These are phyloP conservation scores for Verticillium longisporum DNA, from an alignment of 2,329 filamentous ascomycete species.

Conservation along the genomic window DNA sequence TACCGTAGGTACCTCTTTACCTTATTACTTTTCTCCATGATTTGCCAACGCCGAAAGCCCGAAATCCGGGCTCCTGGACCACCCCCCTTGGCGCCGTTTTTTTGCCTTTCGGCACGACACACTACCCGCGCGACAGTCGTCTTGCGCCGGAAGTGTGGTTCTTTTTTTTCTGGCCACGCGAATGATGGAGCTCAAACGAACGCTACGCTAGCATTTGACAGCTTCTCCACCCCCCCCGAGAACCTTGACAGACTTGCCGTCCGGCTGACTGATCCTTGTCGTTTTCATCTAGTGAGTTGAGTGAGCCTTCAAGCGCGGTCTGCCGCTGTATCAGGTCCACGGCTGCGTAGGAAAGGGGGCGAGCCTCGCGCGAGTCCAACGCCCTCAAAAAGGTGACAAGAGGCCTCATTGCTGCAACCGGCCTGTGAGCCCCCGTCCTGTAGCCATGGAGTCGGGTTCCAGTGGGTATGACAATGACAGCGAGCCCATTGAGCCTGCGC, in stretches of 20 bases:
- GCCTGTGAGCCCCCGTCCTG: background rate
- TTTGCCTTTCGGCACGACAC: background rate
- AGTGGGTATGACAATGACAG: background rate
- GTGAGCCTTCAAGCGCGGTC: background rate
- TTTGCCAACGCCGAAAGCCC: background rate
- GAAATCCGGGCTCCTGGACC: background rate
- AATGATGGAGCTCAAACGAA: too few relatives aligned
- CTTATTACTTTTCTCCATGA: background rate
- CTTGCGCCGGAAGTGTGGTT: background rate
- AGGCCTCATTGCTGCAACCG: background rate
- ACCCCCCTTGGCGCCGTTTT: background rate
- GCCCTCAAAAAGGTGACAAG: background rate
- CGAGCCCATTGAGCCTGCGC: background rate
- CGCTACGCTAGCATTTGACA: background rate
- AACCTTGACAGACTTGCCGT: background rate
- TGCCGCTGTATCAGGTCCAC: background rate
- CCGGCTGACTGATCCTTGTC: background rate
- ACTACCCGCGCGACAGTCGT: background rate
- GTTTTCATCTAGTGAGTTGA: background rate
- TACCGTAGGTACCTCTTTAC: too few relatives aligned
- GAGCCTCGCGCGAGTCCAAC: background rate
- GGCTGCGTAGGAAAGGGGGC: background rate
- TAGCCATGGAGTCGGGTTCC: background rate
- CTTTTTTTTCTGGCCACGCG: too few relatives aligned
- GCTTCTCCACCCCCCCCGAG: background rate